Base-by-base conservation (phyloP, 306 rosid genomes). In the Senna siamea region DNA sequence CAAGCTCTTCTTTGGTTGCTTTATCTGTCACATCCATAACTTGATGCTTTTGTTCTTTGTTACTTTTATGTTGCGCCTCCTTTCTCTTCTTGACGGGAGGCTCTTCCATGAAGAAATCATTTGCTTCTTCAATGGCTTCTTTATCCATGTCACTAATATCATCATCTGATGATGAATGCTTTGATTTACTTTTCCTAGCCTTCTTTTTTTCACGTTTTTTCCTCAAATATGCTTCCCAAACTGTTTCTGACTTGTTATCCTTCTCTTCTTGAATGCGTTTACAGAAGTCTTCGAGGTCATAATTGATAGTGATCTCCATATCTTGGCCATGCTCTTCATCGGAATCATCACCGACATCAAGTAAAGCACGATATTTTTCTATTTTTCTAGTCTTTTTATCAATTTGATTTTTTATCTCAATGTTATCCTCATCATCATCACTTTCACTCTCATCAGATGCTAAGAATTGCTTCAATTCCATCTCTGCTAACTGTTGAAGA, bases 221-320 rank as follows among this genome's bases (percentile, higher is more conserved):
- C 78, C 88, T 78, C 65, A 94, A 83, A 82, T 74, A 69, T 44
- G 89, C 88, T 72, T 94, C 95, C 95, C 96, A 94, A 55, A 87
- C 87, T 40, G 99, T 85, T 79, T 90, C 91, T 57, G 92, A 82
- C 57, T 86, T 76, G 83, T 79, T 82, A 80, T 87, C 96, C 82
- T 80, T 91, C 95, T 89, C 88, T 86, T 89, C 93, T 61, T 87
- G 76, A 55, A 89, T 87, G 72, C 82, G 93, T 83, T 88, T 94
- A 79, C 96, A 92, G 72, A 91, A 72, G 82, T 94, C 95, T 80
- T 94, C 93, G 80, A 94, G 82, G 72, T 88, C 95, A 41, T 96
- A 78, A 75, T 92, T 94, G 80, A 94, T 92, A 56, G 97, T 94
- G 60, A 94, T 89, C 87, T 92, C 97, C 99, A 94, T 70, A n/a